Conservation (phyloP, 2,329 filamentous ascomycete genomes). For the Neonectria hederae region DNA sequence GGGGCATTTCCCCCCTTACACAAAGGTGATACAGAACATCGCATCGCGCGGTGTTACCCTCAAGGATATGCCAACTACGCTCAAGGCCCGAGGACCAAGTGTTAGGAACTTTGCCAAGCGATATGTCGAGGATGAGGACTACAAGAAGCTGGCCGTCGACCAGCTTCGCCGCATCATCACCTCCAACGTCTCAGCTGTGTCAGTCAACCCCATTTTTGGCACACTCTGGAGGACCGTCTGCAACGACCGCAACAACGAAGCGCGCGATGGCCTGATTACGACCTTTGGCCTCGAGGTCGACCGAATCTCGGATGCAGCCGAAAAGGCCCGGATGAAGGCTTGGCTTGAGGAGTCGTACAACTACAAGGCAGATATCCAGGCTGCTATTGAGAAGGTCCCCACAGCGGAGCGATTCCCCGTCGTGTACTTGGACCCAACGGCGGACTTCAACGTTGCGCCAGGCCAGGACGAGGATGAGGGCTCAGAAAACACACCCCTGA, state of each 20-base stretch:
- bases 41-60: constrained; percentile 25
- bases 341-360: constrained; percentile 64
- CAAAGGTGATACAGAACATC: constrained; percentile 13
- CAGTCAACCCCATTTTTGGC: constrained; percentile 61
- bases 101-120: constrained; percentile 51
- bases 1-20: background rate
- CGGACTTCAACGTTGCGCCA: constrained; percentile 44
- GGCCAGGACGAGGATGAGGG: constrained; percentile 23
- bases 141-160: constrained; percentile 50
- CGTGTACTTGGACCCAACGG: constrained; percentile 60
- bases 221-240: constrained; percentile 60
- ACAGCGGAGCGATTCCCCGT: constrained; percentile 55
- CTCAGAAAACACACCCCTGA: constrained; percentile 35
- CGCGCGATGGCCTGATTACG: constrained; percentile 53
- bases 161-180: constrained; percentile 56
- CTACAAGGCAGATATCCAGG: constrained; percentile 54
- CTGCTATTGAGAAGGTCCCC: constrained; percentile 49
- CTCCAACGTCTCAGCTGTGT: constrained; percentile 53
- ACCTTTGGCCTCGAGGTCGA: constrained; percentile 54
- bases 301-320: constrained; percentile 42
- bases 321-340: constrained; percentile 52
- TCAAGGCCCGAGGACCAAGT: constrained; percentile 37
- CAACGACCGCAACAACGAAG: constrained; percentile 54
- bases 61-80: constrained; percentile 35
- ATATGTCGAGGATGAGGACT: constrained; percentile 51